Conservation (phyloP, 768 basidiomycete species). For the Hygrophorus russula region DNA sequence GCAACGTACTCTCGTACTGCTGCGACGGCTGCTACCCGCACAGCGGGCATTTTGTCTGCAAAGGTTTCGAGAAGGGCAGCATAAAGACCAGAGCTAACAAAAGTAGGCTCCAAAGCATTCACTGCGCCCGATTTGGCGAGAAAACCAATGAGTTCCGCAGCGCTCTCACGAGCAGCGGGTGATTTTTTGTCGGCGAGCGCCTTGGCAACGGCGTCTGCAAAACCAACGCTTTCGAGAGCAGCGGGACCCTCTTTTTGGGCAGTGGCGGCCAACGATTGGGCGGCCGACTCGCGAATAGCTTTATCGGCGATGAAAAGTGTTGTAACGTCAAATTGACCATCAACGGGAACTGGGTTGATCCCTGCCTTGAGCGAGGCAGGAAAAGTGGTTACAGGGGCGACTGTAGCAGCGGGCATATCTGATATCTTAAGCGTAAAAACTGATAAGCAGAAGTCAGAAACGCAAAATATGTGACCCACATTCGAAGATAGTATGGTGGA, state of each 20-base stretch:
- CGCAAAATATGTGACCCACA: constrained; percentile 21
- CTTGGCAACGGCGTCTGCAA: constrained; percentile 66
- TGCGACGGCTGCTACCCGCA: constrained; percentile 74
- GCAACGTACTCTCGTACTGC: constrained; percentile 69
- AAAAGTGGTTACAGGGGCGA: constrained; percentile 46
- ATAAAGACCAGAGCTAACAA: constrained; percentile 81
- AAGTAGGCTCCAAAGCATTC: constrained; percentile 79
- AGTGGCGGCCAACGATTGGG: constrained; percentile 54
- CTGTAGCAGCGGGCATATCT: constrained; percentile 76
- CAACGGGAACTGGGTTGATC: constrained; percentile 30
- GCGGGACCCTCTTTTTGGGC: constrained; percentile 80
- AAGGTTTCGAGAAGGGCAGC: constrained; percentile 81
- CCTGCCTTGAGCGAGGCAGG: constrained; percentile 66
- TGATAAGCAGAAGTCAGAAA: constrained; percentile 7
- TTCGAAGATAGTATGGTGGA: constrained; percentile 25
- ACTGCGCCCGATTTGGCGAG: constrained; percentile 62
- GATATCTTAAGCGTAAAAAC: constrained; percentile 27
- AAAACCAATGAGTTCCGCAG: constrained; percentile 56
- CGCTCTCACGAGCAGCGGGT: constrained; percentile 83
- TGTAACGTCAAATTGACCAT: constrained; percentile 58
- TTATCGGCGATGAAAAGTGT: constrained; percentile 82
- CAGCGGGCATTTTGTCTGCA: constrained; percentile 89
- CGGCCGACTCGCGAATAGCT: constrained; percentile 63
- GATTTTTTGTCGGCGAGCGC: constrained; percentile 95
- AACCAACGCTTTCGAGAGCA: constrained; percentile 57